These are phyloP conservation scores for Backusella westeae DNA, from an alignment of 192 early-diverging fungal species.

Conservation along the genomic window DNA sequence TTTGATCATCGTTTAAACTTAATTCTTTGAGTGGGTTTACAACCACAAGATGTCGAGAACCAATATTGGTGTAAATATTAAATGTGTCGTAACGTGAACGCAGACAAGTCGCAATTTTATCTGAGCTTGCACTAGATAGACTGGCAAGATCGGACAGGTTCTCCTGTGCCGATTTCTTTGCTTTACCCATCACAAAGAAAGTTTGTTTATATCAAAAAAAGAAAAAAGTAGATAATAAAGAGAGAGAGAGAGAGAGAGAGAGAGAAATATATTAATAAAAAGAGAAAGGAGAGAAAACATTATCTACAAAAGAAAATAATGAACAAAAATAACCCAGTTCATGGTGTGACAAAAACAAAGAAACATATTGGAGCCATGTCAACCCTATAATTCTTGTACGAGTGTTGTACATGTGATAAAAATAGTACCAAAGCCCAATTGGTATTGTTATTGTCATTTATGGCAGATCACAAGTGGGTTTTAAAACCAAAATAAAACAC, in stretches of 20 bases:
- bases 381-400: neutral
- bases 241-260: neutral
- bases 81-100: slow-evolving; percentile 53
- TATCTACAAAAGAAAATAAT: neutral
- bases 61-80: slow-evolving; percentile 52
- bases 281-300: slow-evolving; percentile 15
- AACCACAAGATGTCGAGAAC: slow-evolving; percentile 45
- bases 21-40: slow-evolving; percentile 54
- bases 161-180: slow-evolving; percentile 1
- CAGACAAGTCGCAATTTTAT: slow-evolving; percentile 26
- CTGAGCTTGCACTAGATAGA: slow-evolving; percentile 2
- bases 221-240: neutral
- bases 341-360: slow-evolving; percentile 5
- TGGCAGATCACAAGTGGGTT: neutral
- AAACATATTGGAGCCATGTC: neutral
- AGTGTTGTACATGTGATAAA: neutral
- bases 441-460: neutral
- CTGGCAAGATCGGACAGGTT: slow-evolving; percentile 24
- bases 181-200: slow-evolving; percentile 25
- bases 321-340: slow-evolving; percentile 13
- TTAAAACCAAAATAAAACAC: neutral
- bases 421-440: neutral
- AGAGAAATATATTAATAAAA: neutral
- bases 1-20: slow-evolving; percentile 45
- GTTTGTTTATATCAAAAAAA: slow-evolving; percentile 1